phyloP scores from a whole-genome alignment of 2,329 filamentous ascomycete species.

The Clonostachys byssicola region DNA sequence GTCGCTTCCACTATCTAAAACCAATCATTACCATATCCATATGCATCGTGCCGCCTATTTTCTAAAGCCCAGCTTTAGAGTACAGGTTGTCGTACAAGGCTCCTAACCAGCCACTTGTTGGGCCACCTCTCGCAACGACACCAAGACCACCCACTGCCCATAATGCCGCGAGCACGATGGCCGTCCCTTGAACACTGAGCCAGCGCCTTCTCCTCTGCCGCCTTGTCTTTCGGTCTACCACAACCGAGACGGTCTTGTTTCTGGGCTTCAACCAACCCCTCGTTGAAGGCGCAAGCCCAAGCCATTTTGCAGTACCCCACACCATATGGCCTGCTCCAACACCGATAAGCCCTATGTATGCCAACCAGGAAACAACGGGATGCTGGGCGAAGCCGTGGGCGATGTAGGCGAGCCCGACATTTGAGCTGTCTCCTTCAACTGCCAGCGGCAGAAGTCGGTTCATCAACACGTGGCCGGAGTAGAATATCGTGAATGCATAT shows the following conservation, averaged over 20 bases:
- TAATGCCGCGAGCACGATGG: constrained; percentile 51
- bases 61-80: constrained; percentile 19
- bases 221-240: constrained; percentile 44
- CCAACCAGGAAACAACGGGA: constrained; percentile 59
- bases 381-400: constrained; percentile 79
- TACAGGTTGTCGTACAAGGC: constrained; percentile 71
- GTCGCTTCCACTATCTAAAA: no score
- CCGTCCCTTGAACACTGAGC: constrained; percentile 66
- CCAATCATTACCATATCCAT: background rate
- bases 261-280: constrained; percentile 34
- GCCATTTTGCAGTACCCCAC: constrained; percentile 83
- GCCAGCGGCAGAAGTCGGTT: constrained; percentile 73
- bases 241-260: constrained; percentile 23
- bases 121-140: constrained; percentile 68
- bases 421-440: constrained; percentile 80
- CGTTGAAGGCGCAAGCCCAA: constrained; percentile 57
- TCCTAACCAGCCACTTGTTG: constrained; percentile 73
- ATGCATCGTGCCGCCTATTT: background rate
- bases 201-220: constrained; percentile 59
- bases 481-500: constrained; percentile 62
- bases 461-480: constrained; percentile 68
- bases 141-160: constrained; percentile 83
- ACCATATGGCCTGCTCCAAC: constrained; percentile 73
- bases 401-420: constrained; percentile 79
- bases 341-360: constrained; percentile 65